Evolutionary conservation across 441 rosid species (phyloP), one percentile per base, ranked within the genome.

Genomic region (Erodium moschatum): DNA sequence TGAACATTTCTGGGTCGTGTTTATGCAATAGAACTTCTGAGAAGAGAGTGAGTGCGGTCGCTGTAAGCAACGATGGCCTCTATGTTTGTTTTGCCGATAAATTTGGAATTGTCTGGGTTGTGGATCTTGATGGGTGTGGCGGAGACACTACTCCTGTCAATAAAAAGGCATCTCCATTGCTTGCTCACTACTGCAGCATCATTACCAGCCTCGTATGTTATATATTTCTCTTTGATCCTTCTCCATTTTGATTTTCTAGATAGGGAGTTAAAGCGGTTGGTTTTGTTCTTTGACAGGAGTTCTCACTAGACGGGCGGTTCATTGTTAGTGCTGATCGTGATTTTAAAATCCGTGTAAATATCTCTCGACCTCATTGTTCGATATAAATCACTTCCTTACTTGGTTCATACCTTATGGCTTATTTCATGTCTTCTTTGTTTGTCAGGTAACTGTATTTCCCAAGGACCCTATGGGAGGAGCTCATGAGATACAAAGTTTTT

Each of bases 81-180:
- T 67, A 83, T 78, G 89, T 85, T 67, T 91, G 97, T 72, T 94
- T 84, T 74, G 92, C 97, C 67, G 97, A 94, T 76, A 90, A 91
- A 76, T 94, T 91, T 79, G 97, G 95, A 82, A 96, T 85, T 78
- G 97, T 91, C 69, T 88, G 99, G 97, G 91, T 84, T 76, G 84
- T 88, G 74, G 84, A 78, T 74, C 74, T 84, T 31, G 82, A 78
- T 35, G 88, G 75, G 46, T 64, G 81, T 73, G 81, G 74, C 20
- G 84, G 79, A 29, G 75, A 78, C 70, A 48, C 76, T 70, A 46
- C 72, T 76, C 20, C 71, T 35, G 79, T 73, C 38, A 72, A 74
- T 79, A 78, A 81, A 78, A 87, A 87, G 84, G 85, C 92, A 61
- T 81, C 78, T 1, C 83, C 82, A 7, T 67, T 94, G 76, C 89